These are phyloP conservation scores for Bipolaris victoriae DNA, from an alignment of 2,329 filamentous ascomycete genomes.

Conservation along the genomic window DNA sequence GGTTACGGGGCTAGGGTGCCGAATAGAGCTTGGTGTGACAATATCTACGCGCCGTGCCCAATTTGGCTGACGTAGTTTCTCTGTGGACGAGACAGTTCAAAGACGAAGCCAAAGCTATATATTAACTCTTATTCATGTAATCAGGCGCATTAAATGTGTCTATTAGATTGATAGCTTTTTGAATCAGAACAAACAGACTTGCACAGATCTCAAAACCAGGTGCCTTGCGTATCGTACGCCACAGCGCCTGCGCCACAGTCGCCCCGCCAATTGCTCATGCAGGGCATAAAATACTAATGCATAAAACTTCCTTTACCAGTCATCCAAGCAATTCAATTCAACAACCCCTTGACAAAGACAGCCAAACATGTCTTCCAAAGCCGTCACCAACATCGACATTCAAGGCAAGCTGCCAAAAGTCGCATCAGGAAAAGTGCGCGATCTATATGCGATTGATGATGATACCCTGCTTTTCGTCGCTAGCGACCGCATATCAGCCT, in stretches of 20 bases:
- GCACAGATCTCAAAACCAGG: neutral
- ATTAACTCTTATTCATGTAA: neutral
- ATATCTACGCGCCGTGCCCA: constrained; percentile 9
- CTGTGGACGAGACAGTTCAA: neutral
- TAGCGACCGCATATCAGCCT: constrained; percentile 91
- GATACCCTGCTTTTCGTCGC: constrained; percentile 80
- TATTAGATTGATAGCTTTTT: too few species aligned
- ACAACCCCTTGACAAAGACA: neutral
- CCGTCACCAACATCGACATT: constrained; percentile 42
- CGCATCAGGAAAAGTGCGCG: constrained; percentile 76
- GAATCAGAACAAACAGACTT: neutral
- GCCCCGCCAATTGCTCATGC: constrained; percentile 18
- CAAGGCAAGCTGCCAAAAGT: constrained; percentile 53
- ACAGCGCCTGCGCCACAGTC: constrained; percentile 11
- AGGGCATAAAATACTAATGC: constrained; percentile 30
- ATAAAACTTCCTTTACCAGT: constrained; percentile 17
- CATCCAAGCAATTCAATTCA: constrained; percentile 8
- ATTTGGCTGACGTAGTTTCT: neutral
- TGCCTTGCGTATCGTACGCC: neutral
- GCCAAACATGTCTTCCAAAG: constrained; percentile 35
- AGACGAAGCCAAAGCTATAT: too few species aligned
- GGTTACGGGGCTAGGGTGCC: constrained; percentile 13
- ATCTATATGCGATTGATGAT: constrained; percentile 76
- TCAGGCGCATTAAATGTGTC: neutral
- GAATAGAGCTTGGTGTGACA: constrained; percentile 22